Evolutionary conservation across 139 green algal species (phyloP), one percentile per base, ranked within the genome.

Genomic region (Diplosphaera chodatii): DNA sequence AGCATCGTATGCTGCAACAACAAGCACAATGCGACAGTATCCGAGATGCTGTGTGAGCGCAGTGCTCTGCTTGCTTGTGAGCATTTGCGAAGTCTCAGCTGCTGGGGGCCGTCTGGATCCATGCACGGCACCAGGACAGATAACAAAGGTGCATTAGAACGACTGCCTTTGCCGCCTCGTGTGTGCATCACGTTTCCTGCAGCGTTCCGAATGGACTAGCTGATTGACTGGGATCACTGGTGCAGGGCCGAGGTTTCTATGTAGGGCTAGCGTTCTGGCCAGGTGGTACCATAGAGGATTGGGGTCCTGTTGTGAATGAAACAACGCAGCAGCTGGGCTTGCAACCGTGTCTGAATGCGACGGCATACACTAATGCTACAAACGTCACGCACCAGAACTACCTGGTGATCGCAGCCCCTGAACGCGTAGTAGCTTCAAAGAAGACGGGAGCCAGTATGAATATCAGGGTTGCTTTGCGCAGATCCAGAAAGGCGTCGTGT

Each of bases 401-500:
- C 48, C 48, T 59, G 10, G 48, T 25, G 18, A 59, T 10, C 25
- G 3, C n/a, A n/a, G n/a, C n/a, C n/a, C n/a, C n/a, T n/a, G n/a
- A n/a, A n/a, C n/a, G n/a, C n/a, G n/a, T n/a, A n/a, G n/a, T n/a
- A n/a, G n/a, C n/a, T n/a, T n/a, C n/a, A n/a, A n/a, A n/a, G n/a
- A n/a, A n/a, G 22, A 18, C 13, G 4, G 16, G 25, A 5, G 48
- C 3, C 48, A 59, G 3, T 27, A 21, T 18, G 10, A 27, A 23
- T 4, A 25, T 59, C 13, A n/a, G 22, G n/a, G 13, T 18, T 59
- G 13, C 16, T 59, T 59, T 25, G 3, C 73, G 67, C 74, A 85
- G 77, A 34, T 40, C 1, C 21, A 68, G 3, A 48, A 76, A n/a
- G 68, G 71, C 55, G 80, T 86, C 3, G 66, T 76, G 27, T 82